phyloP scores from a whole-genome alignment of 108 stramenopile species.

The Cyclostephanos tholiformis region DNA sequence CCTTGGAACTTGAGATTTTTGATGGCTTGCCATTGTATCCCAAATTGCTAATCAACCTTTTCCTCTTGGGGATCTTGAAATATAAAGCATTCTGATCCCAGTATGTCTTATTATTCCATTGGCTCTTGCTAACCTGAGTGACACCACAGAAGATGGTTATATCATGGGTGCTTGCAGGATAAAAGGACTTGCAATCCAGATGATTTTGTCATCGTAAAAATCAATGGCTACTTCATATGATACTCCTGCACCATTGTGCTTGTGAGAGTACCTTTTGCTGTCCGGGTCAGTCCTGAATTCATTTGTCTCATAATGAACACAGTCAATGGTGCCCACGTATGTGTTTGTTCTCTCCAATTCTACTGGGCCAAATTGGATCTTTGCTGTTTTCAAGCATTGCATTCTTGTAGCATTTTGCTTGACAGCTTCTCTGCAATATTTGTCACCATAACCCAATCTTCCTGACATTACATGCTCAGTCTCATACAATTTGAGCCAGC shows the following conservation, averaged over 20 bases:
- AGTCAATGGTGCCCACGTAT: not conserved
- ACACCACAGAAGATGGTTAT: conserved; percentile 7
- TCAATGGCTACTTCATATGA: conserved; percentile 1
- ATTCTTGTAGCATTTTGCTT: not conserved
- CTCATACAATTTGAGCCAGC: conserved; percentile 13
- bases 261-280: conserved; percentile 17
- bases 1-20: conserved; percentile 56
- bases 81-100: conserved; percentile 17
- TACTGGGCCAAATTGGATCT: not conserved
- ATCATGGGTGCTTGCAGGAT: conserved; percentile 12
- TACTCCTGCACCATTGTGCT: conserved; percentile 8
- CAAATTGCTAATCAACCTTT: conserved; percentile 1
- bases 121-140: not conserved
- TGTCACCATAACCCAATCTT: conserved; percentile 4
- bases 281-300: conserved; percentile 14
- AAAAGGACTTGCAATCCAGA: conserved; percentile 2
- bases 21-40: conserved; percentile 25
- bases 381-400: not conserved
- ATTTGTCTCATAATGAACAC: conserved; percentile 1
- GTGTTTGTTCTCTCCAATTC: not conserved
- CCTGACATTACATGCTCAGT: conserved; percentile 7
- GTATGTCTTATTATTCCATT: not conserved
- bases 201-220: not conserved
- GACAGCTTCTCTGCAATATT: not conserved
- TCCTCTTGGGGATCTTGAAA: conserved; percentile 3